Evolutionary conservation across 495 filamentous ascomycete species (phyloP).

Genomic region (Staphylotrichum tortipilum): DNA sequence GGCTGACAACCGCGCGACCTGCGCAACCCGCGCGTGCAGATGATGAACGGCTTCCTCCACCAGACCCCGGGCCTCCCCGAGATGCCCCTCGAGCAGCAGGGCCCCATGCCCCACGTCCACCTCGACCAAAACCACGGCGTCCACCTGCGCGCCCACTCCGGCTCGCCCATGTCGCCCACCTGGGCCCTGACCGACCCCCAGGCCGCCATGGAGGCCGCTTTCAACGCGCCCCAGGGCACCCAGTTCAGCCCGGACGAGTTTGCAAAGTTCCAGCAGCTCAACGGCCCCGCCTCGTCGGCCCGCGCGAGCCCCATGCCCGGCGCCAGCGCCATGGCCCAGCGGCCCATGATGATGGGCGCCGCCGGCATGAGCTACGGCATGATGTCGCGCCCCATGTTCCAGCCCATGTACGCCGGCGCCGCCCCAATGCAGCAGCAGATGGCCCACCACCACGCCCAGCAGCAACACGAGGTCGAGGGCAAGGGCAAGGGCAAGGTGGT

Average conservation of each 20-base stretch:
- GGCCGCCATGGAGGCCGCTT: conserved; percentile 72
- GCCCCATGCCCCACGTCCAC: conserved; percentile 30
- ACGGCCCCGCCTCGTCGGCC: conserved; percentile 27
- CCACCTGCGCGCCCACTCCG: conserved; percentile 21
- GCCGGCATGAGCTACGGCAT: conserved; percentile 36
- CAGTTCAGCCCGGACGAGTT: conserved; percentile 83
- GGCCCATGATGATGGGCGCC: conserved; percentile 52
- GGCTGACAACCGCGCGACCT: no score
- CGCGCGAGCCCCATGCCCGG: conserved; percentile 43
- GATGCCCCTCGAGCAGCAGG: conserved; percentile 33
- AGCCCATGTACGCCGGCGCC: conserved; percentile 42
- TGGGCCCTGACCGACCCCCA: conserved; percentile 51
- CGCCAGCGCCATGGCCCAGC: conserved; percentile 28
- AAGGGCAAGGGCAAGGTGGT: conserved; percentile 90
- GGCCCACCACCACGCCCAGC: conserved; percentile 24
- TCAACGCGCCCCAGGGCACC: conserved; percentile 48
- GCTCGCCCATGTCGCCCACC: conserved; percentile 35
- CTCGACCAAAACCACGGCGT: conserved; percentile 26
- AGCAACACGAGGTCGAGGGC: conserved; percentile 38
- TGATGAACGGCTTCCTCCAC: conserved; percentile 89
- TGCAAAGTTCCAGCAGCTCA: conserved; percentile 70
- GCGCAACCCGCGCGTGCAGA: conserved; percentile 36
- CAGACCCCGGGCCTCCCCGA: conserved; percentile 46
- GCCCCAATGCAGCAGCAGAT: conserved; percentile 41
- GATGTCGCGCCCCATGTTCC: conserved; percentile 45